phyloP scores from a whole-genome alignment of 164 flowering plant species.

The Vitis riparia region DNA sequence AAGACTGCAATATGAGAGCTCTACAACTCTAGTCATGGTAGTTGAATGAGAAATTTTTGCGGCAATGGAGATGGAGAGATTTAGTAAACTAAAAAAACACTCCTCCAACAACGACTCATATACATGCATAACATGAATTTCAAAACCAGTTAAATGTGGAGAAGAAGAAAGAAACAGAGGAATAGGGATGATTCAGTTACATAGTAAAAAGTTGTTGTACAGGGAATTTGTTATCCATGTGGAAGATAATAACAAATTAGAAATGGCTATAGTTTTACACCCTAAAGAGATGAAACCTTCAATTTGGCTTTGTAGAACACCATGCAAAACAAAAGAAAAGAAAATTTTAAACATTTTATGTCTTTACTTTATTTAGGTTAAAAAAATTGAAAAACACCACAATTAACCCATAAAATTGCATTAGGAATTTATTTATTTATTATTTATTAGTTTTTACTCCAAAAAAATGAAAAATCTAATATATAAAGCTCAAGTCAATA shows the following conservation, averaged over 20 bases:
- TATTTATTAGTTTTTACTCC: no score
- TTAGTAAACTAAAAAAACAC: not conserved
- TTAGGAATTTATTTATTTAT: no score
- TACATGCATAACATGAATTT: not conserved
- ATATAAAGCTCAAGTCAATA: not conserved
- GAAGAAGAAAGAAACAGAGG: no score
- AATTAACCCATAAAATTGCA: no score
- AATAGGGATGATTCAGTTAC: no score
- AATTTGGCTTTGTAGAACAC: not conserved
- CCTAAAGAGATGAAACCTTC: not conserved
- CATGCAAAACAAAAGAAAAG: not conserved
- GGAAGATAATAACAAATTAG: no score
- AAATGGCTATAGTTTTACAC: no score
- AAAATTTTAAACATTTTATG: no score
- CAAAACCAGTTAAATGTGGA: not conserved
- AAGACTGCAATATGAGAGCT: conserved; percentile 58
- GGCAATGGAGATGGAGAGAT: conserved; percentile 6
- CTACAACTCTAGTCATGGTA: conserved; percentile 30
- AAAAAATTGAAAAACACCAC: no score
- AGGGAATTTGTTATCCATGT: no score
- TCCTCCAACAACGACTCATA: not conserved
- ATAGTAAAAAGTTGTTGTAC: no score
- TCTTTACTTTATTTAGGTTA: no score
- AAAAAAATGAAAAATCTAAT: not conserved
- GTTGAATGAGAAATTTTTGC: not conserved